Evolutionary conservation across 148 eudicot species (phyloP), one percentile per base, ranked within the genome.

Genomic region (Heliamphora exappendiculata): DNA sequence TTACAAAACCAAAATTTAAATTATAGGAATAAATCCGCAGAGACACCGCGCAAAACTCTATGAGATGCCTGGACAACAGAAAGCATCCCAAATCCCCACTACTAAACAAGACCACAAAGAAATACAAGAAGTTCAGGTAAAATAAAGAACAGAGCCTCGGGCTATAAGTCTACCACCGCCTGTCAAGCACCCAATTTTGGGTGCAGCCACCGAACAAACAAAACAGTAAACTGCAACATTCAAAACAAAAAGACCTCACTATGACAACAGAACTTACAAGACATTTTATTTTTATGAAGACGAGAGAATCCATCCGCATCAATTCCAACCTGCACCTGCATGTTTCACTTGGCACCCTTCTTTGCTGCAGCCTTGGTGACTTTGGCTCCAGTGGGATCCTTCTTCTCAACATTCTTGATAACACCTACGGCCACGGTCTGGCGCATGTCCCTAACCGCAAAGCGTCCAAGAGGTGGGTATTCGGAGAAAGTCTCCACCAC

Each of bases 331-430:
- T 5, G 73, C 59, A 71, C 73, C n/a, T n/a, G n/a, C n/a, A n/a
- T n/a, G 45, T 68, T 83, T 83, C 85, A 83, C 85, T 80, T 83
- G 44, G 67, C 85, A 72, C 85, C 82, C 83, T 83, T 83, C 83
- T 83, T 79, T 39, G 60, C 85, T 24, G 85, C 85, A 76, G 85
- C 82, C 80, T 83, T 83, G 80, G 85, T 83, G 19, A 83, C 85
- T 67, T 83, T 83, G 58, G 85, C 85, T 63, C 85, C 85, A 31
- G 80, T 34, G 3, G 85, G 80, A 5, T 83, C 85, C 85, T 83
- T 83, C 85, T 83, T 83, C 65, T 83, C 85, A 22, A 83, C 85
- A n/a, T 78, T 76, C 78, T 83, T 83, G 82, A 83, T 83, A 11
- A 83, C 85, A 41, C 76, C 78, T 8, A 79, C 81, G 8, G 81